Evolutionary conservation across 805 yeast species (phyloP), one percentile per base, ranked within the genome.

Genomic region (Myxozyma kluyveri): DNA sequence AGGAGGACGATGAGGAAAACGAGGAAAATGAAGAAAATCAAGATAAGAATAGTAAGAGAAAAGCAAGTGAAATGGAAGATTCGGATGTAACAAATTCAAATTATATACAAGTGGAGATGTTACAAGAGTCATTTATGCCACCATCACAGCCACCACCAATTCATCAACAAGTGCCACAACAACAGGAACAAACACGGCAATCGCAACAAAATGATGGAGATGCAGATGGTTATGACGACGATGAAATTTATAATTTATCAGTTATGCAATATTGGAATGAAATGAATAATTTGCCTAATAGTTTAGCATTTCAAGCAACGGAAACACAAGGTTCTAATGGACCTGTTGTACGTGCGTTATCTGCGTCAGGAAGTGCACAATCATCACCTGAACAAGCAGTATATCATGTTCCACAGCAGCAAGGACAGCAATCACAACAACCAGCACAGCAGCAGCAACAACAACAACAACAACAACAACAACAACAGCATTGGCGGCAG

Each of bases 201-300:
- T 17, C 19, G 12, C 32, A 10, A 4, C 41, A 23, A 4, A 24
- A 32, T 2, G 21, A n/a, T 27, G 44, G 26, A n/a, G 46, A 42
- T 41, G 45, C 39, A 4, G 51, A 41, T 31, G 42, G 42, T 9
- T 49, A 18, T n/a, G 53, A 49, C n/a, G 54, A 50, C 26, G 54
- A 50, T 24, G 54, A 45, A 29, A 38, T 43, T 12, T 47, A 49
- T 19, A 45, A 44, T 22, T 31, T 39, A 14, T 9, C 40, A n/a
- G 57, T 46, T 5, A 42, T 47, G 38, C 50, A 42, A 23, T 53
- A 49, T 29, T 53, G 57, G 57, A 49, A 42, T n/a, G 49, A 39
- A 17, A 27, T 48, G 21, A 26, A 39, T n/a, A n/a, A n/a, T n/a
- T n/a, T n/a, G 18, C 18, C 39, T 21, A 12, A 35, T 21, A 12